These are phyloP conservation scores for Aspergillus phoenicis DNA, from an alignment of 2,329 filamentous ascomycete genomes.

Conservation along the genomic window DNA sequence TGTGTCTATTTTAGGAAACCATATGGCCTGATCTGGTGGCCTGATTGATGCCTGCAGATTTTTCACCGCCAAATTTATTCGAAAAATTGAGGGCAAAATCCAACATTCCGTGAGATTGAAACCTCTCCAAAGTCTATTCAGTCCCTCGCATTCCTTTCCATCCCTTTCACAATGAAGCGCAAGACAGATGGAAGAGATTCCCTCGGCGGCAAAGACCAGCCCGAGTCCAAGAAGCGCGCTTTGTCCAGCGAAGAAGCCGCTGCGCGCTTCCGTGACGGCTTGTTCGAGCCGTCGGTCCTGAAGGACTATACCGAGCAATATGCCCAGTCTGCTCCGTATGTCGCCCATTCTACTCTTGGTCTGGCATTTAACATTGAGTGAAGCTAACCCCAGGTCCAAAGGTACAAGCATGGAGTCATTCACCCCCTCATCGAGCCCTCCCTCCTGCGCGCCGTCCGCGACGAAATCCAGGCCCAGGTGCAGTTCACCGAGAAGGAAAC, in stretches of 20 bases:
- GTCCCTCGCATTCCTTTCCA: background rate
- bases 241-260: conserved; percentile 43
- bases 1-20: background rate
- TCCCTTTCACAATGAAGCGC: conserved; percentile 45
- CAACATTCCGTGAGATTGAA: conserved; percentile 1
- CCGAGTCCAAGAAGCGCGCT: conserved; percentile 42
- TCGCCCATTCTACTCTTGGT: conserved; percentile 2
- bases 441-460: conserved; percentile 81
- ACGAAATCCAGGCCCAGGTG: conserved; percentile 86
- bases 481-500: conserved; percentile 98
- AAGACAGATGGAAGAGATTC: conserved; percentile 41
- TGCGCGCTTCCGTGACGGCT: conserved; percentile 46
- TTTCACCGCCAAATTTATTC: conserved; percentile 23
- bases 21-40: conserved; percentile 24
- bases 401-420: conserved; percentile 93
- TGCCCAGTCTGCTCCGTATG: conserved; percentile 47
- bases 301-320: conserved; percentile 49
- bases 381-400: conserved; percentile 29
- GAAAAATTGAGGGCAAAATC: conserved; percentile 15
- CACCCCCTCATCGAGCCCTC: conserved; percentile 74
- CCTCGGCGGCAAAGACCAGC: conserved; percentile 34
- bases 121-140: background rate
- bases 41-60: conserved; percentile 19
- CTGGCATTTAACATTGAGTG: background rate
- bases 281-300: conserved; percentile 45